These are phyloP conservation scores for Ceratobasidium sp. DNA, from an alignment of 1,284 basidiomycete species.

Conservation along the genomic window DNA sequence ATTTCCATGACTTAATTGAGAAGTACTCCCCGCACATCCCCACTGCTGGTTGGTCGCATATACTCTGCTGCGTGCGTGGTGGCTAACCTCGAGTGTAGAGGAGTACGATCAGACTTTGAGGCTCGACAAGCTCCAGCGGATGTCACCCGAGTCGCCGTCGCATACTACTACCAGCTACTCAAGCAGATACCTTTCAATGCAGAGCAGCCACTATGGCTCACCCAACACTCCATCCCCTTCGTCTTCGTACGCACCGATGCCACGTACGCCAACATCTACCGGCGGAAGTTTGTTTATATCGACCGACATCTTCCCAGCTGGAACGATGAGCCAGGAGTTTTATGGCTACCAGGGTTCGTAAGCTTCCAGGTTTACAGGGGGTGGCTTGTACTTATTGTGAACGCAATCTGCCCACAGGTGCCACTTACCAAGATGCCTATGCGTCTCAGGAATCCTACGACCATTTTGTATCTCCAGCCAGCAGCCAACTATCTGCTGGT, in stretches of 20 bases:
- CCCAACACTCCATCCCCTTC: slow-evolving; percentile 9
- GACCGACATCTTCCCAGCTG: background rate
- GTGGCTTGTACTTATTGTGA: slow-evolving; percentile 11
- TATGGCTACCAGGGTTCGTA: slow-evolving; percentile 15
- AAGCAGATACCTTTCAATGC: slow-evolving; percentile 14
- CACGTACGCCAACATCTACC: slow-evolving; percentile 7
- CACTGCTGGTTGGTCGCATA: background rate
- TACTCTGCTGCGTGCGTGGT: slow-evolving; percentile 6
- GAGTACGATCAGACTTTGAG: too few relatives aligned
- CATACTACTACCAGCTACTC: background rate
- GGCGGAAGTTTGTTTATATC: slow-evolving; percentile 12
- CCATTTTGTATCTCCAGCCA: too few relatives aligned
- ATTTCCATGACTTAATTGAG: slow-evolving; percentile 26
- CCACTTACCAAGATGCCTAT: too few relatives aligned
- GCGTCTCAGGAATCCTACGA: background rate
- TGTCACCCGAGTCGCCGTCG: slow-evolving; percentile 24
- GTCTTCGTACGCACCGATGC: slow-evolving; percentile 9
- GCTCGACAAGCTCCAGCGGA: slow-evolving; percentile 12
- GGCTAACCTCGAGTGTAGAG: background rate
- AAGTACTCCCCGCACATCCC: slow-evolving; percentile 16
- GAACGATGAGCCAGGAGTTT: background rate
- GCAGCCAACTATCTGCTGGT: too few relatives aligned
- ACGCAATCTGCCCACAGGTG: background rate
- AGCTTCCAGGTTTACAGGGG: background rate
- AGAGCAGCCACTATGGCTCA: slow-evolving; percentile 1